Evolutionary conservation across 352 stramenopile species (phyloP).

Genomic region (Phytophthora multivora): DNA sequence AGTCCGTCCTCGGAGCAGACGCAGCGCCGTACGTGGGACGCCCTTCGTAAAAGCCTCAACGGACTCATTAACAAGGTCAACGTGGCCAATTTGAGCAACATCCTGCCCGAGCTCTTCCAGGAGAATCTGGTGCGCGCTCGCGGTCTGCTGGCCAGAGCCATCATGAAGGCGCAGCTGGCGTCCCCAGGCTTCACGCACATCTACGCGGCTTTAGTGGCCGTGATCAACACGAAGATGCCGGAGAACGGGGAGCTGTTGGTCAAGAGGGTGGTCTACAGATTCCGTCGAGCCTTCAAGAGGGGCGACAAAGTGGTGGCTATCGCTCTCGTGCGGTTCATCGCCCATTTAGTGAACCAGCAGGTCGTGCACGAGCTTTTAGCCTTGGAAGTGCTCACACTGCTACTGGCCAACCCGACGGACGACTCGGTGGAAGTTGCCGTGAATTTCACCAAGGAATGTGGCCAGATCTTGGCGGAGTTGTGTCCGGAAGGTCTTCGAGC

Average conservation of each 20-base stretch:
- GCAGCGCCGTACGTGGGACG: conserved; percentile 95
- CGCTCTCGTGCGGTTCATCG: conserved; percentile 96
- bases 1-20: conserved; percentile 65
- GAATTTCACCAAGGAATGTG: conserved; percentile 97
- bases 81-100: conserved; percentile 94
- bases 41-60: conserved; percentile 97
- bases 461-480: conserved; percentile 86
- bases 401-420: conserved; percentile 97
- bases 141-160: conserved; percentile 92
- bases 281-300: conserved; percentile 96
- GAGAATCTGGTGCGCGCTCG: conserved; percentile 97
- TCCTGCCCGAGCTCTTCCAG: conserved; percentile 96
- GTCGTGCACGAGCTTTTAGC: conserved; percentile 97
- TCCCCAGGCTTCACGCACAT: conserved; percentile 97
- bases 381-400: conserved; percentile 96
- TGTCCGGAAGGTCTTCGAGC: conserved; percentile 92
- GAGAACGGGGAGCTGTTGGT: conserved; percentile 97
- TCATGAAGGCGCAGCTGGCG: conserved; percentile 97
- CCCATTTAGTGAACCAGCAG: conserved; percentile 99
- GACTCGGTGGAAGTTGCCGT: conserved; percentile 98
- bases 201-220: conserved; percentile 96
- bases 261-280: conserved; percentile 94
- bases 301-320: conserved; percentile 96
- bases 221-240: conserved; percentile 99
- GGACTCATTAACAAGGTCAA: conserved; percentile 98